Evolutionary conservation across 169 alveolate species (phyloP).

Genomic region (Plasmodium ovale): DNA sequence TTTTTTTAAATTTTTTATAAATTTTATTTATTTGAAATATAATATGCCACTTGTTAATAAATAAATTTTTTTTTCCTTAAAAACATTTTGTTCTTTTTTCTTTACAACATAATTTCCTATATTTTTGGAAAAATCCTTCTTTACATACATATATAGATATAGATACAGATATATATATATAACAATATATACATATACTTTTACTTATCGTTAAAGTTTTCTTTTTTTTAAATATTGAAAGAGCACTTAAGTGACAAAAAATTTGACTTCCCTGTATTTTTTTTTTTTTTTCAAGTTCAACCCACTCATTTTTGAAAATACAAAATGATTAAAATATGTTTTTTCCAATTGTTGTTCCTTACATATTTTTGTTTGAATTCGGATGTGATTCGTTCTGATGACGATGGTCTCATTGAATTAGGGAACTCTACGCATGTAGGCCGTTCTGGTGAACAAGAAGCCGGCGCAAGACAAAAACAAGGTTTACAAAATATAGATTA

Average conservation of each 20-base stretch:
- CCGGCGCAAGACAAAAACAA: background rate
- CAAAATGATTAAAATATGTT: slow-evolving; percentile 14
- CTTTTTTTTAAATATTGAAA: too few relatives aligned
- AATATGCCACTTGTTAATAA: background rate
- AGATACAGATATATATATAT: too few relatives aligned
- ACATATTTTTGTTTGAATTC: slow-evolving; percentile 33
- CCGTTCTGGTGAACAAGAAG: background rate
- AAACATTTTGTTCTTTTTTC: too few relatives aligned
- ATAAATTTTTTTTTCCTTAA: too few relatives aligned
- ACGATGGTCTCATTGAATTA: background rate
- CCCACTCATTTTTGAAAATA: too few relatives aligned
- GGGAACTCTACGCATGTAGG: background rate
- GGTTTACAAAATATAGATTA: background rate
- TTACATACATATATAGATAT: background rate
- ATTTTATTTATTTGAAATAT: too few relatives aligned
- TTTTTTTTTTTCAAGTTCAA: background rate
- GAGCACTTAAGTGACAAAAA: background rate
- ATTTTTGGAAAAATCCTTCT: background rate
- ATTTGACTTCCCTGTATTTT: too few relatives aligned
- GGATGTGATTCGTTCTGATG: background rate
- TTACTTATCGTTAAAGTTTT: too few relatives aligned
- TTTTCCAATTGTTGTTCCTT: slow-evolving; percentile 34
- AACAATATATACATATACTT: background rate
- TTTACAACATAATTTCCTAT: background rate
- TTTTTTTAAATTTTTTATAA: too few relatives aligned